Base-by-base conservation (phyloP, 805 yeast species). In the Candida vartiovaarae region DNA sequence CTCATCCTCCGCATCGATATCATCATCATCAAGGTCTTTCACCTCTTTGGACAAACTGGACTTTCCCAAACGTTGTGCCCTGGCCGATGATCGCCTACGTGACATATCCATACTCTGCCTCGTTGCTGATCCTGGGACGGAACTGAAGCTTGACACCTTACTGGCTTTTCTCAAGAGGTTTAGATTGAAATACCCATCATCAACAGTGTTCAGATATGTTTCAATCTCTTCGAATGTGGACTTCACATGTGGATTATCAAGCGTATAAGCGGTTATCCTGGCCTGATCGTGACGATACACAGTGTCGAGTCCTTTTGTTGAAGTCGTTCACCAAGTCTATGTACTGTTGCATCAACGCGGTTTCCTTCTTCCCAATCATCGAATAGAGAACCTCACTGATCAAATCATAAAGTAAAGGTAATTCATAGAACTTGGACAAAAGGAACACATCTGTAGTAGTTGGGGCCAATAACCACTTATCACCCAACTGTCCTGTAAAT, bases 401-500 rank as follows among this genome's bases (percentile, higher is more conserved):
- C 54, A 84, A 67, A 53, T 82, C 88, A 57, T 81, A 82, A 27
- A 85, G 64, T 40, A 84, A 63, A 3, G 91, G 90, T 25, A 84
- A 70, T 47, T 81, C 82, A 55, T 79, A 83, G 47, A 76, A 70
- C 52, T 81, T 80, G 3, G 90, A 72, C 54, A 81, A 69, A 31
- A 79, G 59, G 50, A 84, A 65, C 38, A 80, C 70, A 50, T 83
- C 88, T 34, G 83, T 67, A 0, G 84, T 75, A 0, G 84, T 79
- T 0, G 93, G 91, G 2, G 75, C 67, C 34, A 84, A 62, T n/a
- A 71, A 62, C 91, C 91, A 84, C 52, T 75, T 80, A 42, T 81
- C 77, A 26, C 87, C 87, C 24, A 85, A 76, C 60, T 84, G 89
- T 1, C 93, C 95, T 5, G 90, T 84, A 54, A 81, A 83, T 43